Percentiles rank a stretch among this genome's conserved stretches.
Evolutionary conservation across 1,139 yeast genomes (phyloP).

Genomic region (Saccharomycopsis crataegensis): DNA sequence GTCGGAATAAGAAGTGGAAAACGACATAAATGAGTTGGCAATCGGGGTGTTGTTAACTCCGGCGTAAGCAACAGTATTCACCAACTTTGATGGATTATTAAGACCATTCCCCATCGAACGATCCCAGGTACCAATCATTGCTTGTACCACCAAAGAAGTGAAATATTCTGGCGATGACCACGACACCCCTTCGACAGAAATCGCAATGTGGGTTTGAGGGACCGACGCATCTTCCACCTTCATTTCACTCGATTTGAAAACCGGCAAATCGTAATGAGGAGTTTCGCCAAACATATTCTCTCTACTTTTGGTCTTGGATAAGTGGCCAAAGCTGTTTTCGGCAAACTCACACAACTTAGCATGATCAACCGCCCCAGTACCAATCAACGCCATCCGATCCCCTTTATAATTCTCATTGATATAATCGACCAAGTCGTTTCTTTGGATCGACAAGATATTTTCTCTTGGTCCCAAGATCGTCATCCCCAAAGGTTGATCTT

Average conservation of each 20-base stretch:
- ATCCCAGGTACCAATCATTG: constrained; percentile 96
- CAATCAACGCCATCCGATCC: constrained; percentile 95
- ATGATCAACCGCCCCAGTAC: constrained; percentile 91
- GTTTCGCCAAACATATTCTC: constrained; percentile 34
- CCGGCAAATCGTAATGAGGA: constrained; percentile 75
- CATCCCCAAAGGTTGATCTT: constrained; percentile 88
- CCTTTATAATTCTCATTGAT: constrained; percentile 86
- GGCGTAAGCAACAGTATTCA: constrained; percentile 66
- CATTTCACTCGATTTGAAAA: constrained; percentile 80
- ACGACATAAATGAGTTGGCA: constrained; percentile 93
- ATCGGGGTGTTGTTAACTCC: constrained; percentile 44
- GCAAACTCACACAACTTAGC: constrained; percentile 74
- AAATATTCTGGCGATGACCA: constrained; percentile 97
- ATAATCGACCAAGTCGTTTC: constrained; percentile 70
- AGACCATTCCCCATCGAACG: constrained; percentile 72
- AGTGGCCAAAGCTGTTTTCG: constrained; percentile 65
- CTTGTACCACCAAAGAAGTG: constrained; percentile 93
- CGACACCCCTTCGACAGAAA: constrained; percentile 96
- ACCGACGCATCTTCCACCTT: constrained; percentile 74
- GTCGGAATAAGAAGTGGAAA: constrained; percentile 94
- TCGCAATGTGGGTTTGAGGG: constrained; percentile 86
- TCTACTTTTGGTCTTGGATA: constrained; percentile 57
- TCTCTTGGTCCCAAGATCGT: constrained; percentile 96
- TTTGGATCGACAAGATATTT: constrained; percentile 71
- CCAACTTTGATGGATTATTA: constrained; percentile 69